These are phyloP conservation scores for Rhodotorula babjevae DNA, from an alignment of 768 basidiomycete genomes.

Conservation along the genomic window DNA sequence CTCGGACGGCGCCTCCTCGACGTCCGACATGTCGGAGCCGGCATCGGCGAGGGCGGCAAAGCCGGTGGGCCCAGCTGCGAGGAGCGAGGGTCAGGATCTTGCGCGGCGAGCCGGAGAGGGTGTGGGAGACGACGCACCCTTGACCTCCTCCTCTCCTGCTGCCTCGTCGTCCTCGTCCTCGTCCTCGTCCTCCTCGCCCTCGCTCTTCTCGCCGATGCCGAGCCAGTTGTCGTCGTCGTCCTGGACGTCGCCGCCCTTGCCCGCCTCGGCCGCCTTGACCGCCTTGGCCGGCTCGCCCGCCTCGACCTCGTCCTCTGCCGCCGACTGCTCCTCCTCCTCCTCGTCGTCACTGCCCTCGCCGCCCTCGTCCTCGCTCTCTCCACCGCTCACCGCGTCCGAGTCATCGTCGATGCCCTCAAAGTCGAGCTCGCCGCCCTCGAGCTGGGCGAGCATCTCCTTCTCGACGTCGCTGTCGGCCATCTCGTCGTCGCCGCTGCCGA, in stretches of 20 bases:
- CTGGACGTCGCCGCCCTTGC: slow-evolving; percentile 36
- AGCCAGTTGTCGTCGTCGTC: slow-evolving; percentile 37
- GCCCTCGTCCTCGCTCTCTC: slow-evolving; percentile 40
- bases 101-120: slow-evolving; percentile 18
- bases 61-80: slow-evolving; percentile 37
- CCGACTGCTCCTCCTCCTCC: slow-evolving; percentile 43
- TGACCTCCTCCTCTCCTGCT: slow-evolving; percentile 42
- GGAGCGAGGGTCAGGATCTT: not conserved
- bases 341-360: slow-evolving; percentile 26
- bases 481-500: not conserved
- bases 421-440: slow-evolving; percentile 20
- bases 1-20: slow-evolving; percentile 41
- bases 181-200: slow-evolving; percentile 30
- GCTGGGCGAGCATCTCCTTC: slow-evolving; percentile 22
- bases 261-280: not conserved
- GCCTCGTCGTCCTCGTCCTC: slow-evolving; percentile 40
- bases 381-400: slow-evolving; percentile 8
- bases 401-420: slow-evolving; percentile 21
- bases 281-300: not conserved
- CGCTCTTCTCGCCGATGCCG: slow-evolving; percentile 26
- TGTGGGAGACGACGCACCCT: slow-evolving; percentile 46
- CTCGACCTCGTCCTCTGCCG: slow-evolving; percentile 31
- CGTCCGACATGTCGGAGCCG: slow-evolving; percentile 47
- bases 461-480: slow-evolving; percentile 16
- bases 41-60: slow-evolving; percentile 51